Evolutionary conservation across 257 asterid species (phyloP).

Genomic region (Fraxinus pennsylvanica): DNA sequence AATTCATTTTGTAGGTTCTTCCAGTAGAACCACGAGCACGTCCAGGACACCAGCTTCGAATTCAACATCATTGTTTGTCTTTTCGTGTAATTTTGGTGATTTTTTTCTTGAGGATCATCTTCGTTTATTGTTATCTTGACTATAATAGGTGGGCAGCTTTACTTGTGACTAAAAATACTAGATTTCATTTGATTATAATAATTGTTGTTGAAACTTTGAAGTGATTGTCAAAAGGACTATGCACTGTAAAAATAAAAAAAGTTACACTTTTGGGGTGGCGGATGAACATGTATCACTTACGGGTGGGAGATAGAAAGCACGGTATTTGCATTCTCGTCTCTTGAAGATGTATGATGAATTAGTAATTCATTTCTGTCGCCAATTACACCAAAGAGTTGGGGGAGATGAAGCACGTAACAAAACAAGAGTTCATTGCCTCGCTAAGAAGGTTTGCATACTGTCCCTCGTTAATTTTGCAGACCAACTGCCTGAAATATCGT

Average conservation of each 20-base stretch:
- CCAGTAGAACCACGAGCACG: conserved; percentile 66
- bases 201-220: neutral
- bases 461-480: neutral
- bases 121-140: neutral
- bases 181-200: too few species aligned
- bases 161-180: neutral
- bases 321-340: too few species aligned
- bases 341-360: too few species aligned
- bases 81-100: neutral
- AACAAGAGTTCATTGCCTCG: conserved; percentile 90
- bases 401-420: conserved; percentile 76
- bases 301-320: too few species aligned
- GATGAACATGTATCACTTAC: too few species aligned
- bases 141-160: neutral
- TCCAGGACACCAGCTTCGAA: conserved; percentile 57
- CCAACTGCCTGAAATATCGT: too few species aligned
- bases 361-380: conserved; percentile 24
- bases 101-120: neutral
- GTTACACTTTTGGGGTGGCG: too few species aligned
- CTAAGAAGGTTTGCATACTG: conserved; percentile 59
- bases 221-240: neutral
- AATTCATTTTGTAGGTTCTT: conserved; percentile 50
- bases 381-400: conserved; percentile 69
- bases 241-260: too few species aligned
- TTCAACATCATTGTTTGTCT: conserved; percentile 44